Percentiles rank a stretch among this genome's conserved stretches.
phyloP scores from a whole-genome alignment of 148 eudicot species.

The Salicornia ramosissima region DNA sequence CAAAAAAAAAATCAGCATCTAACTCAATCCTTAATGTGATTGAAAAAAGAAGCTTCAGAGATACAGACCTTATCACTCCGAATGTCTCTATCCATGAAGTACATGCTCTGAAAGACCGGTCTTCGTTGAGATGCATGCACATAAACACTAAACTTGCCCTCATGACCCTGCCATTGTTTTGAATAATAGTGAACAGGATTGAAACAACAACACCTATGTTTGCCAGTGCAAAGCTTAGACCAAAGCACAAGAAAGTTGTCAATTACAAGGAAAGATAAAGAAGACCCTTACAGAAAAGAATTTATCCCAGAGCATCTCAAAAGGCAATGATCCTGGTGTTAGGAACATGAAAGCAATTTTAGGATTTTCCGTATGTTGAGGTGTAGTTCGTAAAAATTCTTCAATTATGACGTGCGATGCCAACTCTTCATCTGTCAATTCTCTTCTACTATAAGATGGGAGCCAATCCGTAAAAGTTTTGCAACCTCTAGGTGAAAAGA shows the following conservation, averaged over 20 bases:
- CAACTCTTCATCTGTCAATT: constrained; percentile 63
- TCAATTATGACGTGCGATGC: constrained; percentile 48
- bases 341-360: constrained; percentile 76
- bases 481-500: constrained; percentile 71
- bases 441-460: constrained; percentile 54
- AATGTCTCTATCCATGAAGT: constrained; percentile 60
- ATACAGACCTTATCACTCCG: constrained; percentile 61
- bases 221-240: not conserved
- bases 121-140: constrained; percentile 72
- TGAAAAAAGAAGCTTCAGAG: not conserved
- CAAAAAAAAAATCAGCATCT: constrained; percentile 1
- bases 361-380: constrained; percentile 35
- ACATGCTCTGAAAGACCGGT: constrained; percentile 61
- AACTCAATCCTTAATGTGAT: not conserved
- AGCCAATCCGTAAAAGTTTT: constrained; percentile 56
- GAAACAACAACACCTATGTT: not conserved
- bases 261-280: constrained; percentile 8
- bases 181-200: not conserved
- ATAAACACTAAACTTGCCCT: constrained; percentile 73
- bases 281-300: constrained; percentile 53
- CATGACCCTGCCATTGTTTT: constrained; percentile 86
- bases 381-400: constrained; percentile 47
- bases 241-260: not conserved
- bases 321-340: constrained; percentile 59
- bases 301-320: constrained; percentile 68